These are phyloP conservation scores for Malassezia vespertilionis DNA, from an alignment of 1,284 basidiomycete genomes.

Conservation along the genomic window DNA sequence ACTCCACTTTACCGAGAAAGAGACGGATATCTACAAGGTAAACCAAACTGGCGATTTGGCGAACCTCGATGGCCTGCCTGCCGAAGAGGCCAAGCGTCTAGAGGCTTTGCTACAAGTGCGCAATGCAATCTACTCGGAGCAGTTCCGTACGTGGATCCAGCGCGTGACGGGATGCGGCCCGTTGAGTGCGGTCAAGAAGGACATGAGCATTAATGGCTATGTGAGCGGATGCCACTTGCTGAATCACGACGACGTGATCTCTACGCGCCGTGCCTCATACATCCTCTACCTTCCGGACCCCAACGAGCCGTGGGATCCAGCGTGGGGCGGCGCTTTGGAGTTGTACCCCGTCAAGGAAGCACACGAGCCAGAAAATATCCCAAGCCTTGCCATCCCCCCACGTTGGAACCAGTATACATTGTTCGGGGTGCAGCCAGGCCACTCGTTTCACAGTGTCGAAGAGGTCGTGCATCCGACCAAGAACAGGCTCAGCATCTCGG, in stretches of 20 bases:
- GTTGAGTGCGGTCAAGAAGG: constrained; percentile 77
- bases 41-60: constrained; percentile 95
- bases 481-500: constrained; percentile 66
- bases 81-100: constrained; percentile 35
- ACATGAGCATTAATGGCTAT: constrained; percentile 90
- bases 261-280: constrained; percentile 84
- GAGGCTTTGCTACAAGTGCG: constrained; percentile 58
- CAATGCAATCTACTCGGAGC: constrained; percentile 77
- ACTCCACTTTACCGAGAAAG: constrained; percentile 86
- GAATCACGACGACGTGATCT: constrained; percentile 70
- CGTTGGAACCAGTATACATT: constrained; percentile 94
- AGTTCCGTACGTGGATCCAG: constrained; percentile 74
- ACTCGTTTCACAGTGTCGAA: constrained; percentile 92
- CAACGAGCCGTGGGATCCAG: constrained; percentile 57
- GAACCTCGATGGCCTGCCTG: constrained; percentile 67
- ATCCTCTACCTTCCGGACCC: constrained; percentile 94
- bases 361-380: constrained; percentile 32
- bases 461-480: constrained; percentile 57
- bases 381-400: constrained; percentile 36
- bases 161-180: constrained; percentile 86
- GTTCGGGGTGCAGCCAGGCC: constrained; percentile 73
- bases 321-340: constrained; percentile 89
- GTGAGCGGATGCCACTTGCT: constrained; percentile 74
- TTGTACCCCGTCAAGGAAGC: constrained; percentile 61
- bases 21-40: constrained; percentile 97